A percentile compares a stretch with the other conserved stretches of the same genome.
These are phyloP conservation scores for Hypoxylon perforatum DNA, from an alignment of 495 filamentous ascomycete genomes.

Conservation along the genomic window DNA sequence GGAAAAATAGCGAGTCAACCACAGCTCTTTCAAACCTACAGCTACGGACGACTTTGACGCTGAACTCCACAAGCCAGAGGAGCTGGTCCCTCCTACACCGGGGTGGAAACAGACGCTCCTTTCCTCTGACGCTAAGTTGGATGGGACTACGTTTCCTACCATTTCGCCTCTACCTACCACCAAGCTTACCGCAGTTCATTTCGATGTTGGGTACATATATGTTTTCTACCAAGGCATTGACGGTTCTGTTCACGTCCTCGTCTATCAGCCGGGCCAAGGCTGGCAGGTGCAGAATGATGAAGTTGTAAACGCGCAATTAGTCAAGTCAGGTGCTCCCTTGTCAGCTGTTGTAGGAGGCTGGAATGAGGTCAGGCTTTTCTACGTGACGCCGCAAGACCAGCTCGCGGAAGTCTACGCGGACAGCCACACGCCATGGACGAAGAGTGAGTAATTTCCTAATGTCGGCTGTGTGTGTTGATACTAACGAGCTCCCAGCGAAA, in stretches of 20 bases:
- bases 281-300: not conserved
- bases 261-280: not conserved
- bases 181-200: slow-evolving; percentile 15
- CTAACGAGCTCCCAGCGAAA: not conserved
- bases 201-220: not conserved
- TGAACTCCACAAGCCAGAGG: not conserved
- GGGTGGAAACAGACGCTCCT: slow-evolving; percentile 13
- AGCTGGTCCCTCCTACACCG: slow-evolving; percentile 1
- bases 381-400: not conserved
- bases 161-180: not conserved
- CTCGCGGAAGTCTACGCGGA: slow-evolving; percentile 4
- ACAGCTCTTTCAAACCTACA: slow-evolving; percentile 6
- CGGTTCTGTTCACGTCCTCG: not conserved
- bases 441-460: not conserved
- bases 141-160: not conserved
- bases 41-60: slow-evolving; percentile 3
- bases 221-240: slow-evolving; percentile 15
- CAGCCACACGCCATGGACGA: not conserved
- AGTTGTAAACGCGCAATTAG: not conserved
- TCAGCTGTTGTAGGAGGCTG: slow-evolving; percentile 1
- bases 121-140: not conserved
- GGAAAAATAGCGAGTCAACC: slow-evolving; percentile 5
- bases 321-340: slow-evolving; percentile 2
- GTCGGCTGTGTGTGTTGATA: not conserved
- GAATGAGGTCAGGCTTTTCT: slow-evolving; percentile 7